These are phyloP conservation scores for Naematelia encephala DNA, from an alignment of 768 basidiomycete species.

Conservation along the genomic window DNA sequence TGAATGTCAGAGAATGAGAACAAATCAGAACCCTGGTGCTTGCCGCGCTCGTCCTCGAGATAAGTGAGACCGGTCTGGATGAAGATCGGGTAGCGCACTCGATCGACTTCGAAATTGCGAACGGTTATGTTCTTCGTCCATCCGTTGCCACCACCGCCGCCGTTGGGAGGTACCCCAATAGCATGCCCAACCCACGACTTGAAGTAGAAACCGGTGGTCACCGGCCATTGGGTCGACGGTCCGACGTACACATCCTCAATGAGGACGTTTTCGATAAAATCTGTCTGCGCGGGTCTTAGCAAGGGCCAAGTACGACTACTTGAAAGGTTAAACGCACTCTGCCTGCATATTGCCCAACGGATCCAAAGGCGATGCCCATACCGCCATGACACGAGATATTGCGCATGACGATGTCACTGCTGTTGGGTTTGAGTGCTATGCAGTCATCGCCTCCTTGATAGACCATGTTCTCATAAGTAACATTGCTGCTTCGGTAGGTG, in stretches of 20 bases:
- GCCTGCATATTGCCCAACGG: neutral
- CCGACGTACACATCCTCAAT: neutral
- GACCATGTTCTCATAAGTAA: slow-evolving; percentile 51
- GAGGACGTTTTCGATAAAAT: neutral
- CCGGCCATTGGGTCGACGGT: slow-evolving; percentile 15
- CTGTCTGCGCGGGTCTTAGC: too few relatives aligned
- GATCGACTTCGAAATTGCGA: neutral
- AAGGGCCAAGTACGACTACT: too few relatives aligned
- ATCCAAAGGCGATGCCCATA: neutral
- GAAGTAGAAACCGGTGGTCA: slow-evolving; percentile 24
- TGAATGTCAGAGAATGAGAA: neutral
- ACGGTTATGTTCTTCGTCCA: slow-evolving; percentile 20
- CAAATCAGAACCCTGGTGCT: neutral
- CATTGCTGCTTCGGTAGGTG: slow-evolving; percentile 39
- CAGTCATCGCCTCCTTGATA: slow-evolving; percentile 52
- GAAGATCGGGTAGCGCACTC: neutral
- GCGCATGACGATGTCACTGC: slow-evolving; percentile 51
- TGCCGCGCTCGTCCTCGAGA: neutral
- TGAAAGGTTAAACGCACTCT: too few relatives aligned
- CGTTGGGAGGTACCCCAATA: slow-evolving; percentile 19
- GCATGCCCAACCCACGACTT: slow-evolving; percentile 27
- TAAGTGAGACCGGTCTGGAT: neutral
- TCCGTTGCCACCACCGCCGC: slow-evolving; percentile 28
- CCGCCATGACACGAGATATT: slow-evolving; percentile 52
- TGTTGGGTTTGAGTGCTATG: slow-evolving; percentile 53